Conservation (phyloP, 352 stramenopile species). For the Pythium phragmiticola region DNA sequence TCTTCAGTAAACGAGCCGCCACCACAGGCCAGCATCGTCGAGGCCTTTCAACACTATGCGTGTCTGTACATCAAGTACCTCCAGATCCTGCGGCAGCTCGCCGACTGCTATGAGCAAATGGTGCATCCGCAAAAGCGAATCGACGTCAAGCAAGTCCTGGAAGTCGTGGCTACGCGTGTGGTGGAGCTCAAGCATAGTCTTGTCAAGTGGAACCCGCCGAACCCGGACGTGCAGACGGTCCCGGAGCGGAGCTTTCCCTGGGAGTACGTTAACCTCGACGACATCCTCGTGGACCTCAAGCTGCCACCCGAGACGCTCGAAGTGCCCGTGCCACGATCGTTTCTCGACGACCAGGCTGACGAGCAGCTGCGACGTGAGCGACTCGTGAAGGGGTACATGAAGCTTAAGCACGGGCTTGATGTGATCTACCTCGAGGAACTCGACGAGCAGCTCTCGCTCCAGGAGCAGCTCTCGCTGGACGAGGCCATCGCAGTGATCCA, state of each 20-base stretch:
- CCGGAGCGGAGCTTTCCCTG: constrained; percentile 90
- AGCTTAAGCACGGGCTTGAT: constrained; percentile 86
- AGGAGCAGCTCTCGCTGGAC: constrained; percentile 42
- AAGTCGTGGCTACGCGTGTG: constrained; percentile 88
- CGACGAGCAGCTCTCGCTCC: constrained; percentile 39
- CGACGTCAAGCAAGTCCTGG: constrained; percentile 91
- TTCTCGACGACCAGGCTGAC: constrained; percentile 81
- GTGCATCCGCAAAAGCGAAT: constrained; percentile 95
- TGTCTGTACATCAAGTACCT: constrained; percentile 95
- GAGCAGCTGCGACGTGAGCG: constrained; percentile 69
- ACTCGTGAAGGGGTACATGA: constrained; percentile 89
- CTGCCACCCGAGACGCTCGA: constrained; percentile 91
- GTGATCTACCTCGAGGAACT: constrained; percentile 48
- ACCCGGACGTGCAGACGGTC: constrained; percentile 79
- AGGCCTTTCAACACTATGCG: constrained; percentile 94
- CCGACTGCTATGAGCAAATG: constrained; percentile 93
- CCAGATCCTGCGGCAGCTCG: constrained; percentile 89
- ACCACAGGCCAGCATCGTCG: constrained; percentile 75
- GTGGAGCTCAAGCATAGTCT: constrained; percentile 91
- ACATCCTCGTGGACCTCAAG: constrained; percentile 93
- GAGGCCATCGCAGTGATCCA: constrained; percentile 90
- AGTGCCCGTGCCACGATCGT: constrained; percentile 86
- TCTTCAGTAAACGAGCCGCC: constrained; percentile 33
- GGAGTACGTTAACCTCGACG: constrained; percentile 94
- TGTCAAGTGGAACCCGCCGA: constrained; percentile 94